These are phyloP conservation scores for Lupinus albus DNA, from an alignment of 306 rosid genomes.

Conservation along the genomic window DNA sequence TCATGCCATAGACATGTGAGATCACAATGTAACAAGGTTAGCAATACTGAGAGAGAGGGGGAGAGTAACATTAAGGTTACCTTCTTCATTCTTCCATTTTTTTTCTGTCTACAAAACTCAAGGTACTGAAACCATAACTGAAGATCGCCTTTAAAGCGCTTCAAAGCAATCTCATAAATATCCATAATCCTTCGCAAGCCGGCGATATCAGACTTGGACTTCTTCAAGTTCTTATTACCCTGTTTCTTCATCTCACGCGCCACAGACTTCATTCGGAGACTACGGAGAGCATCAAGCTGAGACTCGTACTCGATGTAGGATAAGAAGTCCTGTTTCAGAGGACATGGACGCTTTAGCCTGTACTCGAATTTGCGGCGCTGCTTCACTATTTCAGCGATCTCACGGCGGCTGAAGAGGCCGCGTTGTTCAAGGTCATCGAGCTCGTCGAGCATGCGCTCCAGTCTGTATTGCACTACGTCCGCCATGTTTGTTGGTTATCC, in stretches of 20 bases:
- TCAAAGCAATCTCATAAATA: slow-evolving; percentile 48
- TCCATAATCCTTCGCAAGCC: slow-evolving; percentile 40
- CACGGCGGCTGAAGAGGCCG: slow-evolving; percentile 46
- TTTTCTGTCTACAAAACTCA: slow-evolving; percentile 68
- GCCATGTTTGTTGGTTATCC: slow-evolving; percentile 43
- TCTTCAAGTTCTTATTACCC: slow-evolving; percentile 42
- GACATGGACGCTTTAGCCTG: slow-evolving; percentile 45
- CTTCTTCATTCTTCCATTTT: slow-evolving; percentile 85
- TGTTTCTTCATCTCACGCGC: slow-evolving; percentile 41
- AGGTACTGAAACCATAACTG: slow-evolving; percentile 52
- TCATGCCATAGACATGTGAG: neutral
- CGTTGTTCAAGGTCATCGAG: slow-evolving; percentile 54
- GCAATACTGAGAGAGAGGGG: neutral
- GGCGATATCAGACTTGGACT: slow-evolving; percentile 47
- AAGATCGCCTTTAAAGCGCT: slow-evolving; percentile 52
- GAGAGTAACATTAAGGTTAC: slow-evolving; percentile 33
- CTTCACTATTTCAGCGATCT: slow-evolving; percentile 51
- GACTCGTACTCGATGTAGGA: slow-evolving; percentile 50
- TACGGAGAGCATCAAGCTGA: slow-evolving; percentile 47
- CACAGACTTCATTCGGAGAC: slow-evolving; percentile 47
- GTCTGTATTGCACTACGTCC: slow-evolving; percentile 50
- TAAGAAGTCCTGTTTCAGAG: slow-evolving; percentile 46
- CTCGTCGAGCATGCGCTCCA: slow-evolving; percentile 56
- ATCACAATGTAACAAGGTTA: too few species aligned
- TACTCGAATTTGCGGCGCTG: slow-evolving; percentile 53